These are phyloP conservation scores for Fomitopsis schrenkii DNA, from an alignment of 1,284 basidiomycete species.

Conservation along the genomic window DNA sequence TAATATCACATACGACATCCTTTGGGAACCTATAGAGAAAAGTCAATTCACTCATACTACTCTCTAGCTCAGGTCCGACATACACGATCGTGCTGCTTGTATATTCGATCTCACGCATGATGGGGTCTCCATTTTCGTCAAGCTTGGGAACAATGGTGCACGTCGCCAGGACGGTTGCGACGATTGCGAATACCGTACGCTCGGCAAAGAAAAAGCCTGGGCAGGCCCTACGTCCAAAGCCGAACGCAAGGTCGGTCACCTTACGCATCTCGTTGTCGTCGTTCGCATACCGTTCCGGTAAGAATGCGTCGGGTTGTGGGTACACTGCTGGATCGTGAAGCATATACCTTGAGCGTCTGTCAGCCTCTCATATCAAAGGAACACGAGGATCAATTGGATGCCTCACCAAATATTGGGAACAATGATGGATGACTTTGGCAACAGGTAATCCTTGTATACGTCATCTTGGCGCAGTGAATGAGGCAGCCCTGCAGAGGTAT, in stretches of 20 bases:
- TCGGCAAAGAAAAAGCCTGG: conserved; percentile 5
- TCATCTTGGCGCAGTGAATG: conserved; percentile 26
- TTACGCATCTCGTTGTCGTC: conserved; percentile 11
- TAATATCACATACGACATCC: not conserved
- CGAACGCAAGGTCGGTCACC: conserved; percentile 22
- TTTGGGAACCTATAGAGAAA: not conserved
- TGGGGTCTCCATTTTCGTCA: not conserved
- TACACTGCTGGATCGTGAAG: conserved; percentile 26
- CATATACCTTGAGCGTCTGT: conserved; percentile 15
- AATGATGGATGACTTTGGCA: conserved; percentile 25
- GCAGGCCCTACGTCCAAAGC: conserved; percentile 23
- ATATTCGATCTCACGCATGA: not conserved
- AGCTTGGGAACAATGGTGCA: not conserved
- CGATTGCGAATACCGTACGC: conserved; percentile 4
- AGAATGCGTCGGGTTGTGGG: conserved; percentile 24
- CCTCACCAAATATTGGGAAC: conserved; percentile 22
- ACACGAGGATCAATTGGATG: not conserved
- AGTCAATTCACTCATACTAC: not conserved
- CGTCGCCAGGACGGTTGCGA: conserved; percentile 3
- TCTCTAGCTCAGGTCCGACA: not conserved
- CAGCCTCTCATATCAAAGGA: not conserved
- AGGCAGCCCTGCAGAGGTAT: conserved; percentile 14
- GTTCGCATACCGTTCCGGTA: conserved; percentile 24
- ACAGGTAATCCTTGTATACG: conserved; percentile 22
- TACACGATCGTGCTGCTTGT: conserved; percentile 1